Percentiles rank a stretch among this genome's conserved stretches.
Evolutionary conservation across 352 stramenopile species (phyloP).

Genomic region (Phytophthora sojae): DNA sequence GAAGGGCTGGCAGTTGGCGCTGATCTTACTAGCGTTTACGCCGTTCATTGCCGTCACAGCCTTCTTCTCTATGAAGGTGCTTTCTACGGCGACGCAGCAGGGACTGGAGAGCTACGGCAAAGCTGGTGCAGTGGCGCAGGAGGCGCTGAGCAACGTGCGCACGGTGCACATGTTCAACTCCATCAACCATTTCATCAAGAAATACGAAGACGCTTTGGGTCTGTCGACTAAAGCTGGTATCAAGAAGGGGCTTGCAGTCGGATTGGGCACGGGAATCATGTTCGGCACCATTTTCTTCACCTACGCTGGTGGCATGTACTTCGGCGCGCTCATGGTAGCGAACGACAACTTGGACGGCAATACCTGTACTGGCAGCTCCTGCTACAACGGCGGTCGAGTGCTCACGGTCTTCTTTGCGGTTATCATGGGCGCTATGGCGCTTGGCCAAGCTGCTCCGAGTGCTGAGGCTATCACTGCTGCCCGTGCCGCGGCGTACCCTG

Average conservation of each 20-base stretch:
- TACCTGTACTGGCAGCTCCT: conserved; percentile 42
- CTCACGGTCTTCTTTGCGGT: conserved; percentile 78
- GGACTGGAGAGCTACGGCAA: conserved; percentile 70
- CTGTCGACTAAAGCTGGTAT: conserved; percentile 59
- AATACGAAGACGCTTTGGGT: conserved; percentile 64
- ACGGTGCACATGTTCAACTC: conserved; percentile 87
- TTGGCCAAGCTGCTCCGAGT: conserved; percentile 73
- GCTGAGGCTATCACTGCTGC: conserved; percentile 66
- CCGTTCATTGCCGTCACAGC: conserved; percentile 64
- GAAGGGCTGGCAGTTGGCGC: conserved; percentile 72
- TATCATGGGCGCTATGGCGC: conserved; percentile 76
- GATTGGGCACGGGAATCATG: conserved; percentile 69
- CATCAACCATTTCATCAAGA: conserved; percentile 59
- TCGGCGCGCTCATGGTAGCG: conserved; percentile 69
- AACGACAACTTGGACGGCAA: conserved; percentile 64
- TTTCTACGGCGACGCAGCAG: conserved; percentile 54
- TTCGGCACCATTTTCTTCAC: conserved; percentile 74
- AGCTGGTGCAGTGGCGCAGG: conserved; percentile 76
- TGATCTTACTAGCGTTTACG: conserved; percentile 73
- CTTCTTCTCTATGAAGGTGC: conserved; percentile 60
- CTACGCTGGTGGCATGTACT: conserved; percentile 85
- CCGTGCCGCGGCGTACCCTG: conserved; percentile 60
- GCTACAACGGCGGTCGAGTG: conserved; percentile 74
- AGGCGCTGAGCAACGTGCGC: conserved; percentile 73
- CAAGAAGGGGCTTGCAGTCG: conserved; percentile 54